Base-by-base conservation (phyloP, 257 asterid species). In the Rauvolfia tetraphylla region DNA sequence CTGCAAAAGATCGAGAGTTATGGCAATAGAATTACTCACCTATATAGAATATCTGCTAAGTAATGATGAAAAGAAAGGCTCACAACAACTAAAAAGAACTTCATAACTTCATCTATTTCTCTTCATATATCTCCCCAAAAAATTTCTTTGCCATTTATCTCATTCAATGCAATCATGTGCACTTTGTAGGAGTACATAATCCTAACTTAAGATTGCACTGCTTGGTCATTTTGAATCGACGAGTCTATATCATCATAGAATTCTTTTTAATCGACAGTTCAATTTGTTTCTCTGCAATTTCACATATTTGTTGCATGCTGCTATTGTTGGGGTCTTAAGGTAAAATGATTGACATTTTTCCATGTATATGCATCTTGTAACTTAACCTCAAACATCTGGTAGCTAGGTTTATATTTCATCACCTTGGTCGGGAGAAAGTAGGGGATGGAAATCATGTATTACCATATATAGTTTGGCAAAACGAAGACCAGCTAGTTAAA, bases 1-100 rank as follows among this genome's bases (percentile, higher is more conserved):
- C 97, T 94, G 85, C 58, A 79, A 79, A 78, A 78, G 34, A 66
- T 41, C 58, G 61, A 81, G 72, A 72, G 72, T 38, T 62, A 75
- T n/a, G 33, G 22, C 22, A 36, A 34, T 25, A 42, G 46, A 77
- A 4, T 46, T 76, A 44, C 23, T 62, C 36, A 31, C 66, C 41
- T 42, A 15, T 53, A 33, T 29, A 59, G 1, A 46, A 44, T 41
- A 15, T 66, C 25, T 25, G 20, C 29, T 2, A 13, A 65, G 34
- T 42, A 6, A 15, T 23, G 56, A 27, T 49, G 53, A 66, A 23
- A 33, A 51, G 39, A 25, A 61, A 41, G 9, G 10, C 14, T 33
- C 27, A 66, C 29, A 48, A 25, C 17, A 29, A 38, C 18, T 0
- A 20, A 39, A n/a, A 3, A 44, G 18, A 25, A 48, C 23, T 9